Evolutionary conservation across 768 basidiomycete species (phyloP).

Genomic region (Boletus tomentosulus): DNA sequence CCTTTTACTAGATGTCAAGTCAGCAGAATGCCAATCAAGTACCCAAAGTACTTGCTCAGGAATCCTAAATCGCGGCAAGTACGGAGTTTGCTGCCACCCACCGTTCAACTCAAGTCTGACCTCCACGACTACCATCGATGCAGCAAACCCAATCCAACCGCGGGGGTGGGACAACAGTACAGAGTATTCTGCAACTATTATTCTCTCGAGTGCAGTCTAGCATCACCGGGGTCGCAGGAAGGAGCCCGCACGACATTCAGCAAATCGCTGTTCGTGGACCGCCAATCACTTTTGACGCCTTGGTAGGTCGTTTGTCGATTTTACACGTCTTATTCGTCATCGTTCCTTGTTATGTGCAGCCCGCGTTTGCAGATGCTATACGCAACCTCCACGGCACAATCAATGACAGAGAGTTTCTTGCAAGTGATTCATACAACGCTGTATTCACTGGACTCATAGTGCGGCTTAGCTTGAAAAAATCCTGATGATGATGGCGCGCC

Average conservation of each 20-base stretch:
- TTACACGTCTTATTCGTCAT: background rate
- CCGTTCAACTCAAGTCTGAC: background rate
- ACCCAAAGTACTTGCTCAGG: background rate
- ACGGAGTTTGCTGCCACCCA: background rate
- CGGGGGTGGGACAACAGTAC: background rate
- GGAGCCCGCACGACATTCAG: slow-evolving; percentile 24
- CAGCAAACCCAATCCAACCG: background rate
- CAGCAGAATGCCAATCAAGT: background rate
- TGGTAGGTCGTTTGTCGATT: slow-evolving; percentile 20
- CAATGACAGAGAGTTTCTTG: slow-evolving; percentile 62
- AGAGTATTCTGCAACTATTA: slow-evolving; percentile 10
- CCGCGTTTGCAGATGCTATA: slow-evolving; percentile 47
- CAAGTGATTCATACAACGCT: slow-evolving; percentile 25
- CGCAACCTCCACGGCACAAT: slow-evolving; percentile 38
- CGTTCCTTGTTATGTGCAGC: slow-evolving; percentile 28
- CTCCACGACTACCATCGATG: slow-evolving; percentile 3
- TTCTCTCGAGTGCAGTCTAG: slow-evolving; percentile 11
- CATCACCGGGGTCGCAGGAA: slow-evolving; percentile 5
- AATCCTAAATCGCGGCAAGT: background rate
- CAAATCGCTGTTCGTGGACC: slow-evolving; percentile 27
- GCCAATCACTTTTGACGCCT: slow-evolving; percentile 21
- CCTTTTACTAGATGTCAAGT: too few species aligned
- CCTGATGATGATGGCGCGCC: slow-evolving; percentile 55
- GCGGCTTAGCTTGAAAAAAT: slow-evolving; percentile 57
- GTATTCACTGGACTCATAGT: slow-evolving; percentile 4